Evolutionary conservation across 805 yeast genomes (phyloP).

Genomic region (Yamadazyma sp.): DNA sequence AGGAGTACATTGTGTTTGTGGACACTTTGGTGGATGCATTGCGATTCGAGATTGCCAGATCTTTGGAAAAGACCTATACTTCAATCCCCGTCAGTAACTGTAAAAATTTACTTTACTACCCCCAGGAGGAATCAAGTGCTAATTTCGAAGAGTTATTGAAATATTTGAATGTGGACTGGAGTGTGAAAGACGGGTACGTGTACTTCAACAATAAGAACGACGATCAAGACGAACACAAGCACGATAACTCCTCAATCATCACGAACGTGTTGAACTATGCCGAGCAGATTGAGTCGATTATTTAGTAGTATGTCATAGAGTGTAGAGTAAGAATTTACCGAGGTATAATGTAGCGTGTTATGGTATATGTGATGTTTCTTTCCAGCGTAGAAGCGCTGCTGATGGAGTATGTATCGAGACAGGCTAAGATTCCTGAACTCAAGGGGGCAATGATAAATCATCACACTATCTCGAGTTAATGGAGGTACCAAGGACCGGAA

Average conservation of each 20-base stretch:
- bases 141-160: constrained; percentile 31
- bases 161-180: constrained; percentile 39
- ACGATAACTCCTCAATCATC: constrained; percentile 45
- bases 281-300: constrained; percentile 87
- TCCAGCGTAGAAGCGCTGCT: too few species aligned
- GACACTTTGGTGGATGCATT: constrained; percentile 74
- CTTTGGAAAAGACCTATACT: constrained; percentile 76
- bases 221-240: constrained; percentile 31
- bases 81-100: constrained; percentile 80
- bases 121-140: constrained; percentile 40
- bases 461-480: too few species aligned
- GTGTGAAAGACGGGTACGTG: constrained; percentile 31
- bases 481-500: too few species aligned
- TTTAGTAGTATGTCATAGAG: too few species aligned
- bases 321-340: neutral
- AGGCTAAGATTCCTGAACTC: too few species aligned
- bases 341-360: neutral
- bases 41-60: constrained; percentile 80
- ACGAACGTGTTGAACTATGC: constrained; percentile 83
- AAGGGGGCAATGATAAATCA: too few species aligned
- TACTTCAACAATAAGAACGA: constrained; percentile 42
- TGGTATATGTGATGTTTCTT: too few species aligned
- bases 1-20: constrained; percentile 79
- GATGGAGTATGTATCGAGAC: too few species aligned
- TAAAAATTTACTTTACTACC: constrained; percentile 72